These are phyloP conservation scores for Peterozyma toletana DNA, from an alignment of 805 yeast genomes.

Conservation along the genomic window DNA sequence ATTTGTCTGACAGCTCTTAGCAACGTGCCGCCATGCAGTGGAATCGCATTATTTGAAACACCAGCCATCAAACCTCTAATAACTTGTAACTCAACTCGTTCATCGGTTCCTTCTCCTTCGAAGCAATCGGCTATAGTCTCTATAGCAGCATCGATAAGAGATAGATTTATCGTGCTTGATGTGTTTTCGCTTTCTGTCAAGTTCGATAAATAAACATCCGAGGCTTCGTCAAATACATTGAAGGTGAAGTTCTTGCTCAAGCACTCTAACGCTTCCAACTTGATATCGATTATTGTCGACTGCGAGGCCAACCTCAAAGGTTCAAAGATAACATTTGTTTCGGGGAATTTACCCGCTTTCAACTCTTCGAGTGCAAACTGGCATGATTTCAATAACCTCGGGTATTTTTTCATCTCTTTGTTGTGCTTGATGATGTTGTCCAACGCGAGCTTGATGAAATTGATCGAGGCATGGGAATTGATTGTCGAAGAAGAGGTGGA, in stretches of 20 bases:
- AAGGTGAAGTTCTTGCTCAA: constrained; percentile 86
- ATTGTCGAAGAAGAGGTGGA: constrained; percentile 5
- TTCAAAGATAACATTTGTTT: constrained; percentile 58
- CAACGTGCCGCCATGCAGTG: constrained; percentile 85
- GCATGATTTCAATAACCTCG: constrained; percentile 25
- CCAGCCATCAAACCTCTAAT: constrained; percentile 88
- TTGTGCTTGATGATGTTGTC: constrained; percentile 22
- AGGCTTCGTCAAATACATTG: constrained; percentile 59
- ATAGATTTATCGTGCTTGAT: constrained; percentile 11
- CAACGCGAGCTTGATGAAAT: constrained; percentile 23
- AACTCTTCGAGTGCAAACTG: constrained; percentile 36
- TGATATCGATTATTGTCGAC: constrained; percentile 53
- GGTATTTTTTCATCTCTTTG: constrained; percentile 34
- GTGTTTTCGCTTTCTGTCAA: constrained; percentile 23
- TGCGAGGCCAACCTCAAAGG: constrained; percentile 75
- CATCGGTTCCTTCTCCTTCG: constrained; percentile 89
- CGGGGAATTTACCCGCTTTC: constrained; percentile 30
- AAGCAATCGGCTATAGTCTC: constrained; percentile 80
- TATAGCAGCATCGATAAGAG: constrained; percentile 67
- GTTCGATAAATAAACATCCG: constrained; percentile 38
- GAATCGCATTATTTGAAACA: constrained; percentile 68
- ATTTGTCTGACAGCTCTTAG: constrained; percentile 89
- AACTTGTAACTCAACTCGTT: constrained; percentile 83
- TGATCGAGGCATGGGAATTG: constrained; percentile 18
- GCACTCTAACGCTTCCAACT: constrained; percentile 73